Percentiles rank a stretch among this genome's conserved stretches.
Conservation (phyloP, 192 early-diverging fungal genomes). For the Polychytrium aggregatum region DNA sequence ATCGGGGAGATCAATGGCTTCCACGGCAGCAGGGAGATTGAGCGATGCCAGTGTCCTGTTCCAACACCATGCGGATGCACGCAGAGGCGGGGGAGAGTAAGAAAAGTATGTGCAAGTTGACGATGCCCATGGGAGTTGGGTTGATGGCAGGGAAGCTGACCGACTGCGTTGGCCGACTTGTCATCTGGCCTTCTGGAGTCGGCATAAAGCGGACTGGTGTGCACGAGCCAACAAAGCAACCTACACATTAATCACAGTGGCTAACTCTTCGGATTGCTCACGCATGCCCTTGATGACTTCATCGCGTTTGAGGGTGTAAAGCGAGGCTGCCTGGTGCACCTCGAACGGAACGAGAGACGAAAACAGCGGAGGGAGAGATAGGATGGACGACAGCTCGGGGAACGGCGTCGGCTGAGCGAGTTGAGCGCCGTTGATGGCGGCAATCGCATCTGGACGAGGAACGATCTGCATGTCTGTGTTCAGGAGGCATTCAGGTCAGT, state of each 20-base stretch:
- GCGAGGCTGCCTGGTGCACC: constrained; percentile 77
- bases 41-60: constrained; percentile 53
- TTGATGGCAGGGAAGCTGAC: no score
- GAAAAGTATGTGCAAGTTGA: no score
- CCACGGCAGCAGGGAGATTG: constrained; percentile 57
- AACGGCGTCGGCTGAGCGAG: constrained; percentile 66
- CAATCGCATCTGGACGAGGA: constrained; percentile 45
- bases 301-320: constrained; percentile 78
- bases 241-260: constrained; percentile 54
- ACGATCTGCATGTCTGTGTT: constrained; percentile 62
- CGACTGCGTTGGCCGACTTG: no score
- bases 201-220: no score
- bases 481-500: no score
- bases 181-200: no score
- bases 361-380: constrained; percentile 67
- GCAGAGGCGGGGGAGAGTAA: no score
- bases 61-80: no score
- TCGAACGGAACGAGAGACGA: constrained; percentile 78
- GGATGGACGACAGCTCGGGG: constrained; percentile 43
- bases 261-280: constrained; percentile 53
- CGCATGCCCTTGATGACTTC: constrained; percentile 58
- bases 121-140: no score
- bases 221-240: neutral
- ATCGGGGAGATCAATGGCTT: constrained; percentile 63
- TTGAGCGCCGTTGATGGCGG: constrained; percentile 49